A percentile compares a stretch with the other conserved stretches of the same genome.
Conservation (phyloP, 306 rosid genomes). For the Cicer pinnatifidum region DNA sequence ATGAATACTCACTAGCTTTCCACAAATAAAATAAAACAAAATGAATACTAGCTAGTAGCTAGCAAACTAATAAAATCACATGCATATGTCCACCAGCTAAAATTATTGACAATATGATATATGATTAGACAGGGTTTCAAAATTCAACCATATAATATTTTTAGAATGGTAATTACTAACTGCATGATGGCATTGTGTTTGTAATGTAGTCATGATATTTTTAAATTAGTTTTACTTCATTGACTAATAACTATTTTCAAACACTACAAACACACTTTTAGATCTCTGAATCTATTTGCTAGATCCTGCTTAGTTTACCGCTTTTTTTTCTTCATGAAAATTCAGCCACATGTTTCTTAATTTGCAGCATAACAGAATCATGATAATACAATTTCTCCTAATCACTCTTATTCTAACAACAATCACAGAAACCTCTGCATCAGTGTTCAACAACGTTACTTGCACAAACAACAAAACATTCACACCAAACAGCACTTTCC, state of each 20-base stretch:
- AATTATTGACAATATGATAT: too few relatives aligned
- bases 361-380: conserved; percentile 34
- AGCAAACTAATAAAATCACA: too few relatives aligned
- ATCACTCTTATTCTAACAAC: not conserved
- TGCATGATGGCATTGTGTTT: too few relatives aligned
- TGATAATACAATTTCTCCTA: not conserved
- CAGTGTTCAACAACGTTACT: conserved; percentile 51
- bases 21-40: too few relatives aligned
- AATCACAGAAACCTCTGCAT: conserved; percentile 43
- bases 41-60: too few relatives aligned
- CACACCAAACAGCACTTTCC: conserved; percentile 49
- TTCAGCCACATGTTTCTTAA: not conserved
- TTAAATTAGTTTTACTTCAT: not conserved
- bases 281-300: not conserved
- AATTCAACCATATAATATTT: too few relatives aligned
- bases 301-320: not conserved
- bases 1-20: too few relatives aligned
- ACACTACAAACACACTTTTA: not conserved
- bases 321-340: not conserved
- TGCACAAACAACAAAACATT: conserved; percentile 47
- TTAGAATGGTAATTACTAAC: too few relatives aligned
- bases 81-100: too few relatives aligned
- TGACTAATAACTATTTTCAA: conserved; percentile 26
- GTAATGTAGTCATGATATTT: too few relatives aligned
- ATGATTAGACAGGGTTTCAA: too few relatives aligned